A percentile compares a stretch with the other conserved stretches of the same genome.
Evolutionary conservation across 345 rosid genomes (phyloP).

Genomic region (Moricandia moricandioides): DNA sequence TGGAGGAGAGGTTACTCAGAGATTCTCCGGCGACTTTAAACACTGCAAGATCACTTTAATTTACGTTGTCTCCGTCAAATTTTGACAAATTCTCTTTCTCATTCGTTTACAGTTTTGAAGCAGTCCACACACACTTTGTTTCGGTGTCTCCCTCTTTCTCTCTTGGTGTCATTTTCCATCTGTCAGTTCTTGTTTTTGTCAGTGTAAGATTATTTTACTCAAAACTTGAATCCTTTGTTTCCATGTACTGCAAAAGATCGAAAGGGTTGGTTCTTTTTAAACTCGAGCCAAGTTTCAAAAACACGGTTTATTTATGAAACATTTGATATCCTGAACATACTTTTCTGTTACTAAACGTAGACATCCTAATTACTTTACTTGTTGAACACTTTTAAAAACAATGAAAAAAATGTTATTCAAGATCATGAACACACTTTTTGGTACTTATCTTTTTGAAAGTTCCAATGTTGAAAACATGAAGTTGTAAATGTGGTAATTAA

Average conservation of each 20-base stretch:
- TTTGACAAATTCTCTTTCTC: slow-evolving; percentile 11
- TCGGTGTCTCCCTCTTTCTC: neutral
- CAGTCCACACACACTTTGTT: slow-evolving; percentile 12
- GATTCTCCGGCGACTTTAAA: slow-evolving; percentile 21
- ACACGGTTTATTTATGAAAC: neutral
- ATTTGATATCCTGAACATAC: neutral
- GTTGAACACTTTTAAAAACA: slow-evolving; percentile 24
- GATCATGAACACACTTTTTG: neutral
- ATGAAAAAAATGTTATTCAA: too few species aligned
- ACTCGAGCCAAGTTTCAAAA: neutral
- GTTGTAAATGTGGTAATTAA: too few species aligned
- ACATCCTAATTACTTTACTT: neutral
- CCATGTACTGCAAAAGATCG: neutral
- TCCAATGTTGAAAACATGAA: neutral
- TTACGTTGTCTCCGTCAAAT: slow-evolving; percentile 46
- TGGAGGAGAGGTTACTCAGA: slow-evolving; percentile 38
- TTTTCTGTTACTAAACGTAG: neutral
- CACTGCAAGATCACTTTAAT: slow-evolving; percentile 36
- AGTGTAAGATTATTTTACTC: neutral
- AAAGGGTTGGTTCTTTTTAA: neutral
- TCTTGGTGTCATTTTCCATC: neutral
- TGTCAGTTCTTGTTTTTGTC: neutral
- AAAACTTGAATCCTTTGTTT: slow-evolving; percentile 12
- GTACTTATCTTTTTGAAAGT: slow-evolving; percentile 7
- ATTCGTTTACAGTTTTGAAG: slow-evolving; percentile 10